Conservation (phyloP, 2,329 filamentous ascomycete genomes). For the Cryphonectria radicalis region DNA sequence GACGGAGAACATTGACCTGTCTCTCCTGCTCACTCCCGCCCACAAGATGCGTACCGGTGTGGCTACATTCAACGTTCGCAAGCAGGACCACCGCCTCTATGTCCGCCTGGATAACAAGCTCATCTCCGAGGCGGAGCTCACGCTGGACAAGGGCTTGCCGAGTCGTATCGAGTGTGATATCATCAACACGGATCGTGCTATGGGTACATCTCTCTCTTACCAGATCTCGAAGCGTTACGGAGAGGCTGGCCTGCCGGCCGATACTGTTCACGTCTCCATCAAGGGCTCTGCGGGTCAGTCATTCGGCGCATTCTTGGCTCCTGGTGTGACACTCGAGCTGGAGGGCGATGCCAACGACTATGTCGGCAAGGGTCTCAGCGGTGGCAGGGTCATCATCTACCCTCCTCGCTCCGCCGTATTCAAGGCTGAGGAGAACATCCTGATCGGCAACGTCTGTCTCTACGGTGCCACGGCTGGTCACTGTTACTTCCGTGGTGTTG, state of each 20-base stretch:
- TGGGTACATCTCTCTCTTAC: conserved; percentile 93
- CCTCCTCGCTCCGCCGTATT: conserved; percentile 88
- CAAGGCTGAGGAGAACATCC: conserved; percentile 94
- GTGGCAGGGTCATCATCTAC: conserved; percentile 91
- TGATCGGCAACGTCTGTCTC: conserved; percentile 92
- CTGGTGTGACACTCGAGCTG: conserved; percentile 90
- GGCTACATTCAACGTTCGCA: conserved; percentile 95
- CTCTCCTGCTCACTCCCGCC: conserved; percentile 91
- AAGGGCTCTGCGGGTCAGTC: conserved; percentile 96
- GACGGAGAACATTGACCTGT: conserved; percentile 91
- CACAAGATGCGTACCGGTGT: conserved; percentile 93
- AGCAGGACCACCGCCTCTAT: conserved; percentile 94
- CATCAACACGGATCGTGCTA: conserved; percentile 92
- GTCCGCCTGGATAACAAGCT: conserved; percentile 95
- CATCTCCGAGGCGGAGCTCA: conserved; percentile 92
- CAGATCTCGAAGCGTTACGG: conserved; percentile 93
- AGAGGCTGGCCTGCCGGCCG: conserved; percentile 83
- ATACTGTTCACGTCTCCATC: conserved; percentile 95
- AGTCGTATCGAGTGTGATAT: conserved; percentile 94
- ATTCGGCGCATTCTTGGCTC: conserved; percentile 91
- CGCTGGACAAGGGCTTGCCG: conserved; percentile 90
- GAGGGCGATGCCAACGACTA: conserved; percentile 98
- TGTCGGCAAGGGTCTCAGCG: conserved; percentile 93
- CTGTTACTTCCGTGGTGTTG: conserved; percentile 96
- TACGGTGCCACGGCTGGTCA: conserved; percentile 91